These are phyloP conservation scores for Aspergillus indologenus DNA, from an alignment of 495 filamentous ascomycete species.

Conservation along the genomic window DNA sequence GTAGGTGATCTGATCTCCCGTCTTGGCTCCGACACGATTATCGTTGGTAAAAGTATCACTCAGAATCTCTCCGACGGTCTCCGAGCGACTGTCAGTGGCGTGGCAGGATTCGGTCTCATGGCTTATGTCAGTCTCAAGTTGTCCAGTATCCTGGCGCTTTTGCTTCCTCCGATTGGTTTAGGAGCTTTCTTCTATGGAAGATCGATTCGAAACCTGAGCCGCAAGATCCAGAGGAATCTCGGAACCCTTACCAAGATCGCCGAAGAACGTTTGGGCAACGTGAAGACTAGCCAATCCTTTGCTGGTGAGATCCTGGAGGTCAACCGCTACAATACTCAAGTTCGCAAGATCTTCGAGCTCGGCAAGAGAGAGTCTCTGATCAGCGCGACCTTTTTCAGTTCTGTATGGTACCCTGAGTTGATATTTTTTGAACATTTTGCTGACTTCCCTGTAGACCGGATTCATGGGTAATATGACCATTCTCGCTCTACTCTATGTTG, in stretches of 20 bases:
- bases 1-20: constrained; percentile 95
- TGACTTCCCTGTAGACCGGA: constrained; percentile 55
- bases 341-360: constrained; percentile 85
- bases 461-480: constrained; percentile 96
- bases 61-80: constrained; percentile 96
- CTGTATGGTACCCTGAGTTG: constrained; percentile 40
- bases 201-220: constrained; percentile 78
- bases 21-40: constrained; percentile 91
- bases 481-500: constrained; percentile 84
- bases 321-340: constrained; percentile 82
- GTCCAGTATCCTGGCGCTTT: constrained; percentile 76
- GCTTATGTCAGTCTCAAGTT: constrained; percentile 88
- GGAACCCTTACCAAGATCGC: constrained; percentile 93
- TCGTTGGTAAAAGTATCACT: constrained; percentile 97
- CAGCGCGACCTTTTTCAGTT: constrained; percentile 86
- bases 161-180: constrained; percentile 90
- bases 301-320: constrained; percentile 90
- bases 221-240: constrained; percentile 88
- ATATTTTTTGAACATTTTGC: not conserved
- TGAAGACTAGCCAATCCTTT: constrained; percentile 93
- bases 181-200: constrained; percentile 89
- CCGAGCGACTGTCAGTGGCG: constrained; percentile 80
- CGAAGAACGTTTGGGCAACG: constrained; percentile 91
- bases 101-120: constrained; percentile 86
- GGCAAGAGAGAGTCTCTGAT: constrained; percentile 82